Evolutionary conservation across 108 stramenopile genomes (phyloP), one percentile per base, ranked within the genome.

Genomic region (Cylindrotheca fusiformis): DNA sequence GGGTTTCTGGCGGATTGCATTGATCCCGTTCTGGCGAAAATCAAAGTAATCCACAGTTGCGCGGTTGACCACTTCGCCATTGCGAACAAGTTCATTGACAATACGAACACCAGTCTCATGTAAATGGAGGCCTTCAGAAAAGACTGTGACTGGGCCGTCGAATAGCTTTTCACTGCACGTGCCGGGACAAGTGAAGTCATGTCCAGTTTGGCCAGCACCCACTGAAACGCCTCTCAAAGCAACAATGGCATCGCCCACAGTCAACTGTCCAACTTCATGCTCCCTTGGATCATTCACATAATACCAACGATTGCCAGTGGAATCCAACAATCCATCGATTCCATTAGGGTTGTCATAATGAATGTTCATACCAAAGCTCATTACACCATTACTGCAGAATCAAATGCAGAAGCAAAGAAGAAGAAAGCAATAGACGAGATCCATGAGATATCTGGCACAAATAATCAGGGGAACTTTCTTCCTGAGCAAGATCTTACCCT

Each of bases 101-200:
- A 76, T 76, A 4, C 67, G 53, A 20, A 33, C 58, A 18, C 85
- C 85, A 31, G 68, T 48, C 29, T 55, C 22, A 48, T 86, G 85
- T 79, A 86, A 81, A 45, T 86, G 85, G 36, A 80, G 66, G n/a
- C 30, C 32, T 58, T 86, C 85, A 26, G 58, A 32, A 55, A 81
- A 31, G 32, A 85, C 78, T 6, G 78, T 80, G 4, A 84, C 71
- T 2, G 81, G 68, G 10, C 32, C 3, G 24, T 65, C 19, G 25
- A 70, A 65, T 12, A 25, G 58, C 17, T 76, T 18, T 18, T 30
- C 32, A 0, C 81, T 63, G 56, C 85, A 86, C 0, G 62, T 32
- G 17, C 55, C 59, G 29, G 70, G 68, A 58, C 85, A 86, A 12
- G 58, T 64, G 32, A 86, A 83, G n/a, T 29, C 48, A 59, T 86